Evolutionary conservation across 352 stramenopile genomes (phyloP).

Genomic region (Pythium aquatile): DNA sequence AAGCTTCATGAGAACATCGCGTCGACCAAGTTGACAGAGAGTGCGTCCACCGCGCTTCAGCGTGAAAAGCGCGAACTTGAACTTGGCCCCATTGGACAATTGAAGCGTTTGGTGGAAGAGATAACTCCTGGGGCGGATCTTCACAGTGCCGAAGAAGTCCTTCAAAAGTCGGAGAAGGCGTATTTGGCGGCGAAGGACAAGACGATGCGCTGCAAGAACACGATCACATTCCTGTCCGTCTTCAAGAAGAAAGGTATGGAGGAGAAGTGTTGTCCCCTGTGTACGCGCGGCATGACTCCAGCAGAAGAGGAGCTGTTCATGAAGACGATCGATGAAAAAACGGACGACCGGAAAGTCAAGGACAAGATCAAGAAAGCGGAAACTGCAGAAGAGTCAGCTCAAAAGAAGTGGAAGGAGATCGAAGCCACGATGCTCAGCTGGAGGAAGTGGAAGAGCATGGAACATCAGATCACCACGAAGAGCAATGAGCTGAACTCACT

Average conservation of each 20-base stretch:
- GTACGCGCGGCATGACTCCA: slow-evolving; percentile 53
- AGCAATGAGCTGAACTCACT: slow-evolving; percentile 47
- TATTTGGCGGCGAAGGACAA: slow-evolving; percentile 86
- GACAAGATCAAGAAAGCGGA: slow-evolving; percentile 80
- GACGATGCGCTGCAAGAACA: slow-evolving; percentile 74
- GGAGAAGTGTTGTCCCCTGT: slow-evolving; percentile 79
- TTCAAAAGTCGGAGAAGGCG: slow-evolving; percentile 51
- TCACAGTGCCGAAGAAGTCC: slow-evolving; percentile 42
- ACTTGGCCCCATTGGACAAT: slow-evolving; percentile 42
- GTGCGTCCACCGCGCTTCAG: slow-evolving; percentile 36
- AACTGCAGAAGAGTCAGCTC: slow-evolving; percentile 37
- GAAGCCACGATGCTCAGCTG: slow-evolving; percentile 65
- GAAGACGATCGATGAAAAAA: slow-evolving; percentile 68
- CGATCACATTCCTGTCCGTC: slow-evolving; percentile 79
- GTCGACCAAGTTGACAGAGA: slow-evolving; percentile 49
- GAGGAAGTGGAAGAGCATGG: slow-evolving; percentile 58
- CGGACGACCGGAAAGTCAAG: slow-evolving; percentile 66
- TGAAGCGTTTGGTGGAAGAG: slow-evolving; percentile 52
- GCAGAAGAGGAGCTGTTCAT: slow-evolving; percentile 62
- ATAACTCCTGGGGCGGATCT: slow-evolving; percentile 45
- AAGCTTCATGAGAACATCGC: slow-evolving; percentile 51
- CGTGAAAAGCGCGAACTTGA: slow-evolving; percentile 56
- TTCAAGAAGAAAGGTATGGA: slow-evolving; percentile 83
- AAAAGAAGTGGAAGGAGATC: slow-evolving; percentile 58
- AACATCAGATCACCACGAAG: slow-evolving; percentile 45